Evolutionary conservation across 179 eudicot genomes (phyloP).

Genomic region (Drosera spatulata): DNA sequence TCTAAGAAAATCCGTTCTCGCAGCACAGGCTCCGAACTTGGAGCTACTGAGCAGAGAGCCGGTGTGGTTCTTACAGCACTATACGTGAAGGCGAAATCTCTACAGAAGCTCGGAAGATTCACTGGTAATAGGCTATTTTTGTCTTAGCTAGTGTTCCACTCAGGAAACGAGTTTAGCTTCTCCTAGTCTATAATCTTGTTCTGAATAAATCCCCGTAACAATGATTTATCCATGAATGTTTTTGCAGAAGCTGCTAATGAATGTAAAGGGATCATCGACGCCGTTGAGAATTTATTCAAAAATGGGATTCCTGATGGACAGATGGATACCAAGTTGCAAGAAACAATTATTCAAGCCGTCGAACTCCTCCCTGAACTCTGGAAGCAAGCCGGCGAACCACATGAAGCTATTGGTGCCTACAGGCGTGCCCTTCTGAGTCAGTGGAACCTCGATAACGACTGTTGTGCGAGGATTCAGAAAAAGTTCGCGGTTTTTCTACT

Average conservation of each 20-base stretch:
- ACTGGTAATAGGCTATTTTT: conserved; percentile 18
- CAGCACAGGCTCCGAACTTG: conserved; percentile 18
- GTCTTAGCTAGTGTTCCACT: background rate
- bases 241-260: conserved; percentile 40
- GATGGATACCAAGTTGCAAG: conserved; percentile 37
- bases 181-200: no score
- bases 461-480: conserved; percentile 37
- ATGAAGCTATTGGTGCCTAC: conserved; percentile 35
- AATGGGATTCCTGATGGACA: conserved; percentile 31
- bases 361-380: conserved; percentile 45
- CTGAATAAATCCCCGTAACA: no score
- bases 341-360: conserved; percentile 34
- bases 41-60: conserved; percentile 32
- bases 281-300: conserved; percentile 36
- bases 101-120: conserved; percentile 39
- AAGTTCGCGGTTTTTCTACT: conserved; percentile 36
- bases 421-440: conserved; percentile 49
- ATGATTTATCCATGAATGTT: background rate
- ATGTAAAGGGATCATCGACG: conserved; percentile 37
- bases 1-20: conserved; percentile 25
- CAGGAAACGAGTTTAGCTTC: background rate
- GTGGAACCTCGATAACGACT: conserved; percentile 40
- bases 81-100: conserved; percentile 38
- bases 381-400: conserved; percentile 29
- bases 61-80: conserved; percentile 36